phyloP scores from a whole-genome alignment of 495 filamentous ascomycete species.

The Penicillium maclennaniae region DNA sequence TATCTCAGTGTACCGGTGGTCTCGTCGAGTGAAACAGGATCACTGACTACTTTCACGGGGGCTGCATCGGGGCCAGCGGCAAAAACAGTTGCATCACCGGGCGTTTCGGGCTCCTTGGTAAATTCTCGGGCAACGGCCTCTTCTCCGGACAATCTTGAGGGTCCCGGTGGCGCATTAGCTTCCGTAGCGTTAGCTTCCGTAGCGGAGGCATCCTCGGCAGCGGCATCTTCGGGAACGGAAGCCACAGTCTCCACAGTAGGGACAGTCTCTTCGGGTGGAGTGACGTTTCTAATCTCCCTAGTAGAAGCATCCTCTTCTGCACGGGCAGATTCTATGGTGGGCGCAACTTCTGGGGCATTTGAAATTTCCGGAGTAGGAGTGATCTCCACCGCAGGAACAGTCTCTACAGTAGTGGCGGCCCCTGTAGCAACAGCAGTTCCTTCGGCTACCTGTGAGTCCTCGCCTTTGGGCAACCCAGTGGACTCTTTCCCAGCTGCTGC shows the following conservation, averaged over 20 bases:
- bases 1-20: constrained; percentile 1
- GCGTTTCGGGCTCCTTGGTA: constrained; percentile 2
- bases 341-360: constrained; percentile 1
- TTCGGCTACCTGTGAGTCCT: constrained; percentile 7
- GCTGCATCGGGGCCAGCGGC: constrained; percentile 5
- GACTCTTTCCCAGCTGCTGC: constrained; percentile 5
- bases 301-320: constrained; percentile 7
- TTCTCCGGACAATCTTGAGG: background rate
- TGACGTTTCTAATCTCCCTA: background rate
- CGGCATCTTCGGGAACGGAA: background rate
- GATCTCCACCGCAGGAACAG: constrained; percentile 1
- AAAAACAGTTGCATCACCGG: constrained; percentile 6
- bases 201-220: background rate
- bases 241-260: background rate
- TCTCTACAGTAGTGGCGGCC: background rate
- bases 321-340: constrained; percentile 1
- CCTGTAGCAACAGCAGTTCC: background rate
- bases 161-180: background rate
- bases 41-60: constrained; percentile 3
- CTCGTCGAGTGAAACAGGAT: background rate
- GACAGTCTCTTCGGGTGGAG: constrained; percentile 8
- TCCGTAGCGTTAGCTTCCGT: background rate
- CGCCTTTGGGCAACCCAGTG: background rate
- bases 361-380: constrained; percentile 6
- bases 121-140: constrained; percentile 2